phyloP scores from a whole-genome alignment of 148 eudicot species.

The Beta vulgaris region DNA sequence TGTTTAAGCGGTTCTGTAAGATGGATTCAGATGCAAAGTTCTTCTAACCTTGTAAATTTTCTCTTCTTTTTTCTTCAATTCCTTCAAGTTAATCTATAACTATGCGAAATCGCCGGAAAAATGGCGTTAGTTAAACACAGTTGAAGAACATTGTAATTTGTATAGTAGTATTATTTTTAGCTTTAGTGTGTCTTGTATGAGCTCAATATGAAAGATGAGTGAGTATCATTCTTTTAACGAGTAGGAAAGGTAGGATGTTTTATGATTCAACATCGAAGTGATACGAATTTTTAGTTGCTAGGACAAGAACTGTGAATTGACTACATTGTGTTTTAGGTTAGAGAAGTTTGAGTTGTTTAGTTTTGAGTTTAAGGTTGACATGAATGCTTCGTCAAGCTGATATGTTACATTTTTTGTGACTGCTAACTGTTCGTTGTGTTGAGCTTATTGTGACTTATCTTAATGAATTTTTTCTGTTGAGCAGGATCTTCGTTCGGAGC shows the following conservation, averaged over 20 bases:
- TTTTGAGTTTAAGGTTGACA: background rate
- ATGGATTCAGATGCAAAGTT: slow-evolving; percentile 88
- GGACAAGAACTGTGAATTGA: background rate
- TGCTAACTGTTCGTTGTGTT: background rate
- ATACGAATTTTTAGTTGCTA: background rate
- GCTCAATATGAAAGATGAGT: background rate
- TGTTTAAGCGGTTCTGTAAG: slow-evolving; percentile 55
- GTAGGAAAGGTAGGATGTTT: background rate
- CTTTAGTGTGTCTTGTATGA: background rate
- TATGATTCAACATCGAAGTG: background rate
- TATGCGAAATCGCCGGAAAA: background rate
- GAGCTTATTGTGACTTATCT: slow-evolving; percentile 12
- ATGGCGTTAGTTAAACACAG: background rate
- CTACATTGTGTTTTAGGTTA: background rate
- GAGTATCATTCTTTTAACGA: too few species aligned
- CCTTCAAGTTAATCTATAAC: background rate
- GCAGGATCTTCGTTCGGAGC: slow-evolving; percentile 93
- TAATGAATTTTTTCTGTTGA: background rate
- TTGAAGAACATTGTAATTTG: background rate
- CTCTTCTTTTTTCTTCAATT: background rate
- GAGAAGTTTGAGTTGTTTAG: background rate
- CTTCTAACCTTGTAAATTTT: slow-evolving; percentile 66
- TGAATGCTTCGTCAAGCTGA: background rate
- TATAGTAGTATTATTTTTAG: background rate
- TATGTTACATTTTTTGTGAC: background rate